Percentiles rank a stretch among this genome's conserved stretches.
Evolutionary conservation across 306 rosid species (phyloP).

Genomic region (Ceratonia siliqua): DNA sequence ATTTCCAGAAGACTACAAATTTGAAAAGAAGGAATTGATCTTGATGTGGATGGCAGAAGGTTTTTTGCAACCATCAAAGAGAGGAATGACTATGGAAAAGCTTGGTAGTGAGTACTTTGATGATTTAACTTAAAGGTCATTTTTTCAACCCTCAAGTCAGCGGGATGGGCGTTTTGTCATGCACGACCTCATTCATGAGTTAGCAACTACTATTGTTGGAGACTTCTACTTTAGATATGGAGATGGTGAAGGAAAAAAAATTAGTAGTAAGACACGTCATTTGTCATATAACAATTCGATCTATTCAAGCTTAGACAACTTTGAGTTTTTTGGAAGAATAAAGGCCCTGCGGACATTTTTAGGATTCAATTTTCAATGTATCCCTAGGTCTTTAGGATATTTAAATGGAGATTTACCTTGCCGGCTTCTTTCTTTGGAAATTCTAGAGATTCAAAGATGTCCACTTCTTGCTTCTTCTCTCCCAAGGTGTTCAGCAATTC

Average conservation of each 20-base stretch:
- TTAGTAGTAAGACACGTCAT: background rate
- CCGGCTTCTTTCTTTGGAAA: background rate
- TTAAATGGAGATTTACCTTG: background rate
- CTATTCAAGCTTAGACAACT: background rate
- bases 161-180: background rate
- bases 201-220: background rate
- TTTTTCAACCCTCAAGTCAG: background rate
- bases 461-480: background rate
- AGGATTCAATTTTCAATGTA: background rate
- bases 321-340: background rate
- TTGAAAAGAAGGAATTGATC: too few species aligned
- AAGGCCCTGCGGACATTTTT: constrained; percentile 21
- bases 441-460: background rate
- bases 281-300: background rate
- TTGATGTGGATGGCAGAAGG: too few species aligned
- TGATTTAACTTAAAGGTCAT: background rate
- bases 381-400: background rate
- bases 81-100: constrained; percentile 25
- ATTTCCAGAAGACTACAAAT: too few species aligned
- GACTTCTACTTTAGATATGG: background rate
- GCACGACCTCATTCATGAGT: constrained; percentile 2
- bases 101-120: constrained; percentile 17
- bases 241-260: background rate
- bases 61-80: too few species aligned
- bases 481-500: background rate